Conservation (phyloP, 2,329 filamentous ascomycete species). For the Ascochyta fabae region DNA sequence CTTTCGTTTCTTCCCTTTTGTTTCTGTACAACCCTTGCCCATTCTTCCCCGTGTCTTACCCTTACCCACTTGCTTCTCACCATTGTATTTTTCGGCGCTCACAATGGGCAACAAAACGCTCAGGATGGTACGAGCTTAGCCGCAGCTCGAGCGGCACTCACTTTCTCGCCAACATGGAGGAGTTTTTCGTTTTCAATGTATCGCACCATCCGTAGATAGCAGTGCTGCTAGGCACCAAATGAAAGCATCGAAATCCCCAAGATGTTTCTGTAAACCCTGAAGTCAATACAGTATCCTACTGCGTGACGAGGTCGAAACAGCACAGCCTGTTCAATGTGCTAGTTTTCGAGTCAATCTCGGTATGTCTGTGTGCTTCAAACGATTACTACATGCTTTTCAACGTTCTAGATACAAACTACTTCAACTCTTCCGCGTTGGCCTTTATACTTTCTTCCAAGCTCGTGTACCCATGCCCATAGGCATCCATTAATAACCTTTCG, state of each 20-base stretch:
- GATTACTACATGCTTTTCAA: no score
- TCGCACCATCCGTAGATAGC: constrained; percentile 10
- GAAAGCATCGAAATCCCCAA: constrained; percentile 9
- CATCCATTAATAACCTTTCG: constrained; percentile 36
- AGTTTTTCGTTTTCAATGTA: constrained; percentile 2
- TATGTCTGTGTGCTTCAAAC: no score
- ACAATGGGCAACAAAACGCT: constrained; percentile 26
- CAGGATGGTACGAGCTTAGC: constrained; percentile 14
- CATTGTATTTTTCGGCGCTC: constrained; percentile 25
- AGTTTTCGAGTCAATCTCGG: no score
- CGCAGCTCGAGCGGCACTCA: constrained; percentile 8
- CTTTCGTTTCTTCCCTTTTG: constrained; percentile 10
- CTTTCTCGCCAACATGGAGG: constrained; percentile 2
- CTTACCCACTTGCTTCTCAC: constrained; percentile 24
- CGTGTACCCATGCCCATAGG: constrained; percentile 39
- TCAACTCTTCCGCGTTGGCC: constrained; percentile 11
- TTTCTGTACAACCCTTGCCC: constrained; percentile 17
- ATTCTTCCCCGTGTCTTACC: constrained; percentile 19
- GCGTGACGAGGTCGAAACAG: background rate
- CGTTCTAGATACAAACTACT: background rate
- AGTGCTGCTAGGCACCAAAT: constrained; percentile 18
- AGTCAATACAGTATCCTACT: background rate
- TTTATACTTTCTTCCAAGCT: constrained; percentile 31
- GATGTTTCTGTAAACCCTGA: background rate
- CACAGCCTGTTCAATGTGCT: no score